Evolutionary conservation across 768 basidiomycete species (phyloP).

Genomic region (Obba rivulosa): DNA sequence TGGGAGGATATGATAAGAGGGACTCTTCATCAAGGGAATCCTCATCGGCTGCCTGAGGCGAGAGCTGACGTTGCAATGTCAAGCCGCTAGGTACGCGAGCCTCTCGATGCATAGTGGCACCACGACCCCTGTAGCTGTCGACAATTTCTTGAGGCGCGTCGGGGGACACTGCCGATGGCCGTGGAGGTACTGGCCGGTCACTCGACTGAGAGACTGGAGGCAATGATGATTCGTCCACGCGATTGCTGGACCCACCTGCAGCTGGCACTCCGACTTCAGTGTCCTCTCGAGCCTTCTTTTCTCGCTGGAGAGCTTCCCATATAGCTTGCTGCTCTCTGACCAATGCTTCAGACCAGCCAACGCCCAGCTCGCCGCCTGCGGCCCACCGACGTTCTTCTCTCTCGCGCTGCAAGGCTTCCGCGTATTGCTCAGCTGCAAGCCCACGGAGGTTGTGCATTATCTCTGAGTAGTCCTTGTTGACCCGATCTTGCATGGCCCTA

Average conservation of each 20-base stretch:
- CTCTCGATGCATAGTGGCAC: too few relatives aligned
- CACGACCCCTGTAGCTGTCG: too few relatives aligned
- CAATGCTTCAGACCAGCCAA: constrained; percentile 25
- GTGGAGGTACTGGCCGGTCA: too few relatives aligned
- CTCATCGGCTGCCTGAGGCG: constrained; percentile 9
- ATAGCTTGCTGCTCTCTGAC: constrained; percentile 38
- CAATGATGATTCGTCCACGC: too few relatives aligned
- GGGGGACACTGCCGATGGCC: too few relatives aligned
- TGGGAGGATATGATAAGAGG: constrained; percentile 3
- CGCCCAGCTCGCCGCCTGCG: constrained; percentile 27
- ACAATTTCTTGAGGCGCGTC: too few relatives aligned
- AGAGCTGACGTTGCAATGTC: too few relatives aligned
- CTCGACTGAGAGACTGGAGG: too few relatives aligned
- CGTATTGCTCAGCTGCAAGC: constrained; percentile 43
- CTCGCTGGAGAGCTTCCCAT: constrained; percentile 42
- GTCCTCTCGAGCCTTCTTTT: too few relatives aligned
- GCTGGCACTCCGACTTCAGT: too few relatives aligned
- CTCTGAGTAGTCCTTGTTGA: constrained; percentile 33
- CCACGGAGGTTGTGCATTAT: constrained; percentile 40
- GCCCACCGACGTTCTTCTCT: constrained; percentile 47
- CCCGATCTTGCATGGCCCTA: constrained; percentile 29
- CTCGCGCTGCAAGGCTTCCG: constrained; percentile 39
- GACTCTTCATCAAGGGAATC: constrained; percentile 7
- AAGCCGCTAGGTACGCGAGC: too few relatives aligned
- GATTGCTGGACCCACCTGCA: too few relatives aligned